These are phyloP conservation scores for Telfairia occidentalis DNA, from an alignment of 331 rosid species.

Conservation along the genomic window DNA sequence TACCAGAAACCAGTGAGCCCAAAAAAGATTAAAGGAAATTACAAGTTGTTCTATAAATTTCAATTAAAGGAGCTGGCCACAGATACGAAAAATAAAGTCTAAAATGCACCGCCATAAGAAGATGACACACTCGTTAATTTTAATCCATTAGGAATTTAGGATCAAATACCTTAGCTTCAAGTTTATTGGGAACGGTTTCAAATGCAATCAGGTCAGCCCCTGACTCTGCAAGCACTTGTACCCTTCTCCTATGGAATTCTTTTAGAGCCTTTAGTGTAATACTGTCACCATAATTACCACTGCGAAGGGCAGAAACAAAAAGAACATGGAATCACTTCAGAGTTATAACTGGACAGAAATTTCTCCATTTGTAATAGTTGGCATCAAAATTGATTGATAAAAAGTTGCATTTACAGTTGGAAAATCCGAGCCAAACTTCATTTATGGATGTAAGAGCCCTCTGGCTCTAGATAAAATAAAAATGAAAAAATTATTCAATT, in stretches of 20 bases:
- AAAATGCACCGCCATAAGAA: neutral
- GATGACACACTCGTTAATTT: neutral
- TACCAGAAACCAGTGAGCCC: neutral
- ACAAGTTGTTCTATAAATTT: neutral
- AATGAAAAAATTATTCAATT: neutral
- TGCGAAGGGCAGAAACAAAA: slow-evolving; percentile 15
- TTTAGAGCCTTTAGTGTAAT: slow-evolving; percentile 45
- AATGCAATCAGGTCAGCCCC: slow-evolving; percentile 84
- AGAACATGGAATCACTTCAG: neutral
- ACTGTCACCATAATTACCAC: slow-evolving; percentile 75
- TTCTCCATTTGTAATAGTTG: neutral
- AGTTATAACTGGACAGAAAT: neutral
- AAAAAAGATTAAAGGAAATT: neutral
- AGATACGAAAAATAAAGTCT: neutral
- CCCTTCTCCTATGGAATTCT: slow-evolving; percentile 81
- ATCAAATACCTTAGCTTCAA: slow-evolving; percentile 78
- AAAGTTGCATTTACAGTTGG: slow-evolving; percentile 11
- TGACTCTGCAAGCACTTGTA: slow-evolving; percentile 59
- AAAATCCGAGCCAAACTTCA: slow-evolving; percentile 1
- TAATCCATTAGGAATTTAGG: neutral
- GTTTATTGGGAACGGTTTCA: slow-evolving; percentile 84
- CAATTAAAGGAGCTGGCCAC: neutral
- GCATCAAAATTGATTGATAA: neutral
- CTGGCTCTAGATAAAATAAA: neutral
- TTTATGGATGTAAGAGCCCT: neutral